Evolutionary conservation across 768 basidiomycete genomes (phyloP).

Genomic region (Pleurotus tuber-regium): DNA sequence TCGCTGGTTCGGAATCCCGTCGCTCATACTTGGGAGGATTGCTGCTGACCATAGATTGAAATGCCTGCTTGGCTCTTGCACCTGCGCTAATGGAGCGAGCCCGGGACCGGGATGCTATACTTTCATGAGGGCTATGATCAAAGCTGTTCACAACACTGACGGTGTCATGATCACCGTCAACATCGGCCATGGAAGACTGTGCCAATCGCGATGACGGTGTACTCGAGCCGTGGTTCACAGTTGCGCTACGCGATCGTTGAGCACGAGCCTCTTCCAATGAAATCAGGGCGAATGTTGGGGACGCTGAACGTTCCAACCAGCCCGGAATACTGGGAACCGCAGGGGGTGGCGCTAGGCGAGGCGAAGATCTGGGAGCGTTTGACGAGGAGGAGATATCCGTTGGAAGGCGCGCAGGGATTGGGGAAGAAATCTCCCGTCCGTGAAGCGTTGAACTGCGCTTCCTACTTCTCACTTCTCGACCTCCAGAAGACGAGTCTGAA

Average conservation of each 20-base stretch:
- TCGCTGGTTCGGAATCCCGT: constrained; percentile 37
- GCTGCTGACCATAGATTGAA: constrained; percentile 40
- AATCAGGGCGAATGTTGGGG: constrained; percentile 63
- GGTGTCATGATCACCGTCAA: constrained; percentile 29
- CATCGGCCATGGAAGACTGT: constrained; percentile 23
- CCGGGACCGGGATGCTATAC: constrained; percentile 32
- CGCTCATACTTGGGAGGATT: constrained; percentile 34
- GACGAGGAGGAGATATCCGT: constrained; percentile 18
- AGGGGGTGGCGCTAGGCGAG: constrained; percentile 15
- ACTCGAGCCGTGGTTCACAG: constrained; percentile 29
- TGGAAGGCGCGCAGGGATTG: constrained; percentile 39
- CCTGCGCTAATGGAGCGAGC: constrained; percentile 64
- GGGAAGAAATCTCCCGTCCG: constrained; percentile 56
- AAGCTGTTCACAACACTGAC: constrained; percentile 18
- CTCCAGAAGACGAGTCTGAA: constrained; percentile 26
- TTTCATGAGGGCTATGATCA: constrained; percentile 22
- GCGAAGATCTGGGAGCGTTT: constrained; percentile 26
- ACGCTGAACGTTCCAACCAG: constrained; percentile 45
- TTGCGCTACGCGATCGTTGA: constrained; percentile 57
- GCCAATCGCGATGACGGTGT: constrained; percentile 22
- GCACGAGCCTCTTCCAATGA: constrained; percentile 79
- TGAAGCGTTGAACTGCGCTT: constrained; percentile 35
- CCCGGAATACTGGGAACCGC: constrained; percentile 35
- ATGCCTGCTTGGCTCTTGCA: constrained; percentile 46
- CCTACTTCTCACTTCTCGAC: constrained; percentile 11